Conservation (phyloP, 495 filamentous ascomycete species). For the Umbilicaria muhlenbergii region DNA sequence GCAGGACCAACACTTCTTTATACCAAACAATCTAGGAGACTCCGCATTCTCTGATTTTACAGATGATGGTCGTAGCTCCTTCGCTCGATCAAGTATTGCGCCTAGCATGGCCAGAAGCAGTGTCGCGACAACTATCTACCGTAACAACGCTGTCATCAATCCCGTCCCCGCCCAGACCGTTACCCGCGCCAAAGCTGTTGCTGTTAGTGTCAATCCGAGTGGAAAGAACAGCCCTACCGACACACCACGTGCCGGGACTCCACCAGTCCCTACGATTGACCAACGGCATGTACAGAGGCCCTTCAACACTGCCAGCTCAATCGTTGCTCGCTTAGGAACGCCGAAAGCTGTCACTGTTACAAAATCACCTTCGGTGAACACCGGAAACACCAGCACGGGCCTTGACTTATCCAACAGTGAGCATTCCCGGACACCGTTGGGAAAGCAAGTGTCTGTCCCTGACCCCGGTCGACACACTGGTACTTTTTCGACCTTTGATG, state of each 20-base stretch:
- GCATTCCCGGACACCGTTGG: constrained; percentile 1
- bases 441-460: constrained; percentile 5
- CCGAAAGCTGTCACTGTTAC: constrained; percentile 15
- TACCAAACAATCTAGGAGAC: constrained; percentile 81
- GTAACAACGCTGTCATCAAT: constrained; percentile 69
- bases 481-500: constrained; percentile 13
- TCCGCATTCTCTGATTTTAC: constrained; percentile 63
- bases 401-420: constrained; percentile 2
- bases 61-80: constrained; percentile 48
- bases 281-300: constrained; percentile 2
- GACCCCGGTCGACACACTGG: constrained; percentile 8
- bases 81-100: constrained; percentile 40
- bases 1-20: constrained; percentile 84
- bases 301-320: constrained; percentile 12
- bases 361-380: constrained; percentile 7
- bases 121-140: constrained; percentile 84
- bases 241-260: constrained; percentile 9
- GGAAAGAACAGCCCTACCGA: constrained; percentile 22
- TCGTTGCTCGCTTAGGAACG: constrained; percentile 12
- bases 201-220: constrained; percentile 65
- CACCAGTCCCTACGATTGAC: constrained; percentile 10
- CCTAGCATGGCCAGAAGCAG: constrained; percentile 53
- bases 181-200: constrained; percentile 68
- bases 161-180: constrained; percentile 72
- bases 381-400: constrained; percentile 1